Evolutionary conservation across 1,139 yeast species (phyloP).

Genomic region (Saccharomyces hybrid): DNA sequence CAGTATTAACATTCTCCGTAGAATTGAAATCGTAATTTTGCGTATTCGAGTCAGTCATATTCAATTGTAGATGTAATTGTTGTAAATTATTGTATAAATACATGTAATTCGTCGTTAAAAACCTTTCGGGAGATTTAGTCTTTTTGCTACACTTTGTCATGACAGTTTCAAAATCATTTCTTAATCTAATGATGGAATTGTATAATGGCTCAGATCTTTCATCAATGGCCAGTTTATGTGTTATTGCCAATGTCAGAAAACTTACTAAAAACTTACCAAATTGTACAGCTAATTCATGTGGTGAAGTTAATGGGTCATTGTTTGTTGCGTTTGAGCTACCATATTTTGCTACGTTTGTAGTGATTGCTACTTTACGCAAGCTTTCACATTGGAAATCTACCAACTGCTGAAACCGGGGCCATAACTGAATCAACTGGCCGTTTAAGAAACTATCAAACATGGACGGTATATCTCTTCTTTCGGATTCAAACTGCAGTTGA

Average conservation of each 20-base stretch:
- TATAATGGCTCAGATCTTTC: slow-evolving; percentile 59
- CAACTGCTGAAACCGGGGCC: slow-evolving; percentile 80
- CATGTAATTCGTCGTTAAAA: slow-evolving; percentile 66
- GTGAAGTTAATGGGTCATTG: slow-evolving; percentile 35
- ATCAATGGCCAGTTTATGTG: slow-evolving; percentile 28
- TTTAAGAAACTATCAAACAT: slow-evolving; percentile 68
- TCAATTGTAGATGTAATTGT: slow-evolving; percentile 9
- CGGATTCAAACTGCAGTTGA: slow-evolving; percentile 52
- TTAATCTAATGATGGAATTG: slow-evolving; percentile 56
- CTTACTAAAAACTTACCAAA: slow-evolving; percentile 70
- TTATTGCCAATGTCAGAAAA: slow-evolving; percentile 48
- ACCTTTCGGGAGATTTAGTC: slow-evolving; percentile 53
- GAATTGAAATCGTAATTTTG: background rate
- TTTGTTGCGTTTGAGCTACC: background rate
- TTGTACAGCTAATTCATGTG: slow-evolving; percentile 69
- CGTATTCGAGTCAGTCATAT: background rate
- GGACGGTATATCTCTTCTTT: slow-evolving; percentile 52
- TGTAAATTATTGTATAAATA: slow-evolving; percentile 27
- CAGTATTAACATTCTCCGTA: background rate
- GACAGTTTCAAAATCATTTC: slow-evolving; percentile 72
- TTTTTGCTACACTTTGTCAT: slow-evolving; percentile 59
- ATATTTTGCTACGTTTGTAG: slow-evolving; percentile 25
- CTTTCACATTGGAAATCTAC: slow-evolving; percentile 73
- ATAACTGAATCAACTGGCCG: slow-evolving; percentile 54
- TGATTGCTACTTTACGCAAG: slow-evolving; percentile 39